phyloP scores from a whole-genome alignment of 768 basidiomycete genomes.

The Boletus edulis region DNA sequence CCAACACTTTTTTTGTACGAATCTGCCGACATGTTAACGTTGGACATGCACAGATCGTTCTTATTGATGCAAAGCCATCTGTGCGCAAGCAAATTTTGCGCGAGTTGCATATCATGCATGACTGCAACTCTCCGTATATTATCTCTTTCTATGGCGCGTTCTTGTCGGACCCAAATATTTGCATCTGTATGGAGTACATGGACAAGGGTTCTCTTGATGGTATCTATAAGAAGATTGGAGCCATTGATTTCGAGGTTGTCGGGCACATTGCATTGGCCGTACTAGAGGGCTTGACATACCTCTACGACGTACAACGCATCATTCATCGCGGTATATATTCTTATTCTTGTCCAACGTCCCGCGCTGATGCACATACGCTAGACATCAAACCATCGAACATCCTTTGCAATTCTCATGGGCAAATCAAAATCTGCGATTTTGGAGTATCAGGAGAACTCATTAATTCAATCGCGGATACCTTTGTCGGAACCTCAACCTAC shows the following conservation, averaged over 20 bases:
- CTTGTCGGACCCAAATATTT: constrained; percentile 95
- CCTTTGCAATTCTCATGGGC: constrained; percentile 87
- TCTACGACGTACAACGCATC: constrained; percentile 96
- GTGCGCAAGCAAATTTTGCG: constrained; percentile 97
- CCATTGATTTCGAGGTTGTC: constrained; percentile 91
- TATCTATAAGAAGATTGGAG: constrained; percentile 94
- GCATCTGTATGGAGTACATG: constrained; percentile 98
- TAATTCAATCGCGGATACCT: constrained; percentile 98
- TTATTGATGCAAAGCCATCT: constrained; percentile 94
- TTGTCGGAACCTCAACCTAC: constrained; percentile 98
- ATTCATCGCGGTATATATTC: constrained; percentile 89
- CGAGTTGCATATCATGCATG: constrained; percentile 98
- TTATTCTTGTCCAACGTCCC: not conserved
- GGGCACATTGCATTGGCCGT: constrained; percentile 94
- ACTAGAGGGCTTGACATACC: constrained; percentile 90
- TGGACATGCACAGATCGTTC: constrained; percentile 64
- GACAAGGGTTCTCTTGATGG: constrained; percentile 92
- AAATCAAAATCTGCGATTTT: constrained; percentile 99
- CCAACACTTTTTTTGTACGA: not conserved
- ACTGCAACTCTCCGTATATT: constrained; percentile 91
- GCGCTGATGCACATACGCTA: constrained; percentile 35
- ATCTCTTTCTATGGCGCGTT: constrained; percentile 98
- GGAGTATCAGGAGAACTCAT: constrained; percentile 98
- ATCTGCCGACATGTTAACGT: not conserved
- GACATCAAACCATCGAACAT: constrained; percentile 99